Evolutionary conservation across 441 rosid species (phyloP).

Genomic region (Lepidium campestre): DNA sequence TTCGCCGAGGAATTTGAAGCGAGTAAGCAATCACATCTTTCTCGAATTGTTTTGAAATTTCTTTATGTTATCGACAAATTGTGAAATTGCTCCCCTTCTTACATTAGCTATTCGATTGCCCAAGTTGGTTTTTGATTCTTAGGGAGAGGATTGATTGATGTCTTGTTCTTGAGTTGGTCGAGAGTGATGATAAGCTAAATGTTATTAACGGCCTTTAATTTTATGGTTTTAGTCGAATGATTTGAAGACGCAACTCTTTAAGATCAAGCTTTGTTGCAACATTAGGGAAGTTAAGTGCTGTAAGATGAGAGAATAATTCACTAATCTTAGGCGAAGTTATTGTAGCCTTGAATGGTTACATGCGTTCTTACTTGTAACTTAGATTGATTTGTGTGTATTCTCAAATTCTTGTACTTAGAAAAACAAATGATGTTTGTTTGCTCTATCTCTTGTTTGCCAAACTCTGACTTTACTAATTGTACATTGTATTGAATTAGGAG

Average conservation of each 20-base stretch:
- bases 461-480: no score
- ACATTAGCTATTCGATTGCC: neutral
- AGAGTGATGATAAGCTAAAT: neutral
- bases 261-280: neutral
- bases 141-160: neutral
- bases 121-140: neutral
- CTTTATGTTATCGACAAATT: neutral
- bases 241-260: neutral
- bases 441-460: neutral
- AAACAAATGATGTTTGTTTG: neutral
- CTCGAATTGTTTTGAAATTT: neutral
- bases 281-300: neutral
- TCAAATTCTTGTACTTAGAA: neutral
- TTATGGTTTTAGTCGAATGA: neutral
- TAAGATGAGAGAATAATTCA: neutral
- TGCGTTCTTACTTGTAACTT: neutral
- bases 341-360: neutral
- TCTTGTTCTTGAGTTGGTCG: neutral
- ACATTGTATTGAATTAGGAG: neutral
- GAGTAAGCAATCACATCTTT: conserved; percentile 37
- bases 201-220: neutral
- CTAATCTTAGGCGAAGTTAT: neutral
- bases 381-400: neutral
- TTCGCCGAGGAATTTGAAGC: conserved; percentile 86
- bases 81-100: neutral